phyloP scores from a whole-genome alignment of 176 grass and related monocot genomes.

The Tuctoria greenei region DNA sequence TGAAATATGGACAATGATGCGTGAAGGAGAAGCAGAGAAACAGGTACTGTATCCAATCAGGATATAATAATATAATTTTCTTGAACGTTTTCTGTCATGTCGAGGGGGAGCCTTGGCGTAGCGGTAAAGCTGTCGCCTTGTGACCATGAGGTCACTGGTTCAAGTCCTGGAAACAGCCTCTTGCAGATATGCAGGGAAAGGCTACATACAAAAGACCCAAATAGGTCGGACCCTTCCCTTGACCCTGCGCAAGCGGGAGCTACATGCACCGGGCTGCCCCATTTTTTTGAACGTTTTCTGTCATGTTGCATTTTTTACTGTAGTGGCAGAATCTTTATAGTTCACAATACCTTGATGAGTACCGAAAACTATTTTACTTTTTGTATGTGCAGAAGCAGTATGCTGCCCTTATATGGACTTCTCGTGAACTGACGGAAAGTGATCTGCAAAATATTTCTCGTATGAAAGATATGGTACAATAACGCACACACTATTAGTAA shows the following conservation, averaged over 20 bases:
- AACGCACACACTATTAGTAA: not conserved
- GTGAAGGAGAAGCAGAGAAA: conserved; percentile 95
- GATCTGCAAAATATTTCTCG: conserved; percentile 60
- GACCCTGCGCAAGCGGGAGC: no score
- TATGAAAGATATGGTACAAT: conserved; percentile 60
- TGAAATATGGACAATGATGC: conserved; percentile 93
- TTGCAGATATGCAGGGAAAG: no score
- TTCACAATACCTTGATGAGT: not conserved
- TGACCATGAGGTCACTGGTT: no score
- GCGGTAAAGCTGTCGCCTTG: no score
- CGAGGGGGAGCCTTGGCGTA: no score
- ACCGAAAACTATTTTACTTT: conserved; percentile 17
- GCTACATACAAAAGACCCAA: no score
- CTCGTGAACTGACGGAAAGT: conserved; percentile 54
- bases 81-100: no score
- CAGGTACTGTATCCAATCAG: conserved; percentile 50
- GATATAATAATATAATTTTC: not conserved
- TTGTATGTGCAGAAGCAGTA: conserved; percentile 70
- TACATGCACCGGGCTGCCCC: no score
- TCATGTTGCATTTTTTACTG: not conserved
- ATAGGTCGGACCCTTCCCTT: no score
- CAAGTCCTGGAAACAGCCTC: no score
- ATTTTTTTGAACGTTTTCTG: not conserved
- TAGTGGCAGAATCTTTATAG: not conserved
- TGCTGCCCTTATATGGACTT: conserved; percentile 92